A percentile compares a stretch with the other conserved stretches of the same genome.
Conservation (phyloP, 1,284 basidiomycete genomes). For the Athelia psychrophila region DNA sequence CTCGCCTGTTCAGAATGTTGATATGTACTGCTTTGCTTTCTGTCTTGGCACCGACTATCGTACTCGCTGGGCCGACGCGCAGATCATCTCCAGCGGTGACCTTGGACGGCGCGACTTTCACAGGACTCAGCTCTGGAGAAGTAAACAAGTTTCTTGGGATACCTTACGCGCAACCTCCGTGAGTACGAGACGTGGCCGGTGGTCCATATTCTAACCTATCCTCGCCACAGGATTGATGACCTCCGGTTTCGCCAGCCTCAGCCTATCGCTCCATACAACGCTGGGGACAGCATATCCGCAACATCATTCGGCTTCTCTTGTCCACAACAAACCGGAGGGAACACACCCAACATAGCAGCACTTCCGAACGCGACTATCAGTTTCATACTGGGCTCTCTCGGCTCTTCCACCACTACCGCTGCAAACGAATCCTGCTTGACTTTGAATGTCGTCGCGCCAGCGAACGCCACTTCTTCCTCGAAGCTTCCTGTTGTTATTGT, state of each 20-base stretch:
- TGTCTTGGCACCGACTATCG: background rate
- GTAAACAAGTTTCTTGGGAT: slow-evolving; percentile 46
- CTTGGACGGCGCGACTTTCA: slow-evolving; percentile 38
- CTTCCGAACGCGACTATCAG: slow-evolving; percentile 24
- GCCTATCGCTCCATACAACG: slow-evolving; percentile 38
- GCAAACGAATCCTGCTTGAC: slow-evolving; percentile 51
- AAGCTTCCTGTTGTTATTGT: slow-evolving; percentile 57
- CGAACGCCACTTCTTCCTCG: slow-evolving; percentile 29
- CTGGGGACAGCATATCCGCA: slow-evolving; percentile 28
- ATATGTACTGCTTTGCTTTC: background rate
- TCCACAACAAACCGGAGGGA: slow-evolving; percentile 40
- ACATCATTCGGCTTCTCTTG: slow-evolving; percentile 44
- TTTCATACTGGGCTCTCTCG: slow-evolving; percentile 28
- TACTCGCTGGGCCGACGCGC: slow-evolving; percentile 9
- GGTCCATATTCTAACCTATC: background rate
- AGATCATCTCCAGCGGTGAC: slow-evolving; percentile 27
- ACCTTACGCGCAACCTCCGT: slow-evolving; percentile 47
- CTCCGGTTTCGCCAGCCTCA: slow-evolving; percentile 48
- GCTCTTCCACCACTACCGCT: slow-evolving; percentile 26
- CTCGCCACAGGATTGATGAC: slow-evolving; percentile 32
- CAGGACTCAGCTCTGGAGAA: slow-evolving; percentile 24
- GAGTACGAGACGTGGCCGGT: slow-evolving; percentile 7
- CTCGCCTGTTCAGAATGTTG: background rate
- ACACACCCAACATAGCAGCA: slow-evolving; percentile 28
- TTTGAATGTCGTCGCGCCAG: slow-evolving; percentile 53